phyloP scores from a whole-genome alignment of 805 yeast species.

The Metschnikowia koreensis region DNA sequence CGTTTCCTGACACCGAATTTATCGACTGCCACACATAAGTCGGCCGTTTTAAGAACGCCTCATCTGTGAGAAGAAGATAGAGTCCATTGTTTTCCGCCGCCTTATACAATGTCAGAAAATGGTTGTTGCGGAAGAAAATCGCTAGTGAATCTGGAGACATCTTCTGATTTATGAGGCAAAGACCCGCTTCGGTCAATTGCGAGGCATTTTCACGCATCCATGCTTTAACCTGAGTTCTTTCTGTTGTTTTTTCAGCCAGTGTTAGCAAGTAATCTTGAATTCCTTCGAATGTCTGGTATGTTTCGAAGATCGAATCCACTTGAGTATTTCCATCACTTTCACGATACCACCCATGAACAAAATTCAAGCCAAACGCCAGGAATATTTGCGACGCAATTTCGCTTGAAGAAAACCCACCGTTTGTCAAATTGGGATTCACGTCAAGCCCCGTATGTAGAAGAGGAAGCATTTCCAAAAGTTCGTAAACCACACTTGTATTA shows the following conservation, averaged over 20 bases:
- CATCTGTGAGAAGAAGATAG: slow-evolving; percentile 71
- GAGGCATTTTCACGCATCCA: slow-evolving; percentile 63
- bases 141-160: slow-evolving; percentile 55
- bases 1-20: slow-evolving; percentile 60
- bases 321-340: slow-evolving; percentile 14
- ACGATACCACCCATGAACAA: slow-evolving; percentile 82
- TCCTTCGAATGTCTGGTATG: slow-evolving; percentile 45
- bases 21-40: slow-evolving; percentile 78
- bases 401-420: slow-evolving; percentile 50
- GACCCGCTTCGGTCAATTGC: slow-evolving; percentile 73
- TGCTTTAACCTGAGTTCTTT: slow-evolving; percentile 20
- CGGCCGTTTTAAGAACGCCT: slow-evolving; percentile 49
- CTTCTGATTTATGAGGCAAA: slow-evolving; percentile 42
- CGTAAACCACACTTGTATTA: slow-evolving; percentile 17
- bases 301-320: slow-evolving; percentile 16
- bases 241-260: slow-evolving; percentile 8
- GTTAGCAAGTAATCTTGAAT: slow-evolving; percentile 55
- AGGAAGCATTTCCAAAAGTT: slow-evolving; percentile 57
- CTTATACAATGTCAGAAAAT: slow-evolving; percentile 71
- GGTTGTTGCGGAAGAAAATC: slow-evolving; percentile 86
- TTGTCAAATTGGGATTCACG: slow-evolving; percentile 62
- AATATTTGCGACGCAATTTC: slow-evolving; percentile 58
- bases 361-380: slow-evolving; percentile 51
- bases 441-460: slow-evolving; percentile 65
- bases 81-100: slow-evolving; percentile 45